phyloP scores from a whole-genome alignment of 495 filamentous ascomycete genomes.

The Neurospora sp. region DNA sequence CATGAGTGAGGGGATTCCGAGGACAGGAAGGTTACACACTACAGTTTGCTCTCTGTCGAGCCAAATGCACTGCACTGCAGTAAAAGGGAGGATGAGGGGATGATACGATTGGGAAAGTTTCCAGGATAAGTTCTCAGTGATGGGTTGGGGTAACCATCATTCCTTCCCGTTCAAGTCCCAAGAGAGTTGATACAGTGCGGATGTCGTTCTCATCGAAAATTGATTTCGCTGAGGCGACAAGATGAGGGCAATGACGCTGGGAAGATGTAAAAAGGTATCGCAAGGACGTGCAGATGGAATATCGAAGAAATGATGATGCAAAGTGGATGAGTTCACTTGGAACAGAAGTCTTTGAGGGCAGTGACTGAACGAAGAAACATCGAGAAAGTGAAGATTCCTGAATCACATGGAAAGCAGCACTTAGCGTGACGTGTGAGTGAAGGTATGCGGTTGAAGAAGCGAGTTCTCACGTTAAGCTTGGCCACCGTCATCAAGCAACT shows the following conservation, averaged over 20 bases:
- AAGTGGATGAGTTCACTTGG: not conserved
- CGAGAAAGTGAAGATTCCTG: not conserved
- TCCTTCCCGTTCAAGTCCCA: not conserved
- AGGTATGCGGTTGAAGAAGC: not conserved
- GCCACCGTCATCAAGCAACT: not conserved
- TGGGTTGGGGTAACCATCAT: not conserved
- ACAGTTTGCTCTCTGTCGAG: not conserved
- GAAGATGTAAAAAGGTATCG: not conserved
- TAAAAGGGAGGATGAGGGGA: not conserved
- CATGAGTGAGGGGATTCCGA: not conserved
- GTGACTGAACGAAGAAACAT: not conserved
- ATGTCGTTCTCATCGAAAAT: not conserved
- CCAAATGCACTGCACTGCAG: not conserved
- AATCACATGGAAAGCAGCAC: not conserved
- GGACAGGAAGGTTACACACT: not conserved
- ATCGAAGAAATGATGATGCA: not conserved
- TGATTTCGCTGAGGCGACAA: rapidly evolving
- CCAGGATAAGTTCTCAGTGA: not conserved
- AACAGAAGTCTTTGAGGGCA: not conserved
- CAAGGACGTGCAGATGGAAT: not conserved
- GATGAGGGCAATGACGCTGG: not conserved
- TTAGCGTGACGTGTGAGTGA: not conserved
- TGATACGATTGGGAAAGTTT: too few relatives aligned
- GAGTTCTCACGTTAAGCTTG: not conserved
- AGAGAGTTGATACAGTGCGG: not conserved